These are phyloP conservation scores for Ormosia semicastrata DNA, from an alignment of 306 rosid species.

Conservation along the genomic window DNA sequence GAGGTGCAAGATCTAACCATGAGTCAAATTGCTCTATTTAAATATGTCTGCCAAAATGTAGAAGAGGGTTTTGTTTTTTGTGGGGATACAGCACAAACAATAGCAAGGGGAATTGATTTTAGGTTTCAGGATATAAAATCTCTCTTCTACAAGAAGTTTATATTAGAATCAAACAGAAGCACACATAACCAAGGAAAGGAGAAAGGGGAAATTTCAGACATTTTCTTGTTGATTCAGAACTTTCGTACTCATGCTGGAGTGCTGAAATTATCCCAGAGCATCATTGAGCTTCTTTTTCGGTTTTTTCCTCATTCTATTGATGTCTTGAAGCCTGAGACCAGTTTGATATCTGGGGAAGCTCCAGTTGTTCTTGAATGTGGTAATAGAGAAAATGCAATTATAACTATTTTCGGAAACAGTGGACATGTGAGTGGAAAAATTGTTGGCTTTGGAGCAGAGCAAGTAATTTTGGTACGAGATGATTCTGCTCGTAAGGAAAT, in stretches of 20 bases:
- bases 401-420: slow-evolving; percentile 62
- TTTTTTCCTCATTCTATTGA: slow-evolving; percentile 71
- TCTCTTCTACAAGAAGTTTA: slow-evolving; percentile 62
- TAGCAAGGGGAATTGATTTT: slow-evolving; percentile 81
- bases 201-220: slow-evolving; percentile 50
- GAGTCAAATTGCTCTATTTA: slow-evolving; percentile 77
- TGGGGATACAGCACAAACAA: slow-evolving; percentile 82
- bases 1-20: slow-evolving; percentile 84
- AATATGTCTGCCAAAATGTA: slow-evolving; percentile 58
- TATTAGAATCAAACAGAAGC: slow-evolving; percentile 35
- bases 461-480: slow-evolving; percentile 79
- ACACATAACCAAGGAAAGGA: slow-evolving; percentile 30
- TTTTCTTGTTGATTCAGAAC: slow-evolving; percentile 55
- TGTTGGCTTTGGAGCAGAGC: slow-evolving; percentile 83
- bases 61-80: slow-evolving; percentile 85
- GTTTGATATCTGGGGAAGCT: slow-evolving; percentile 66
- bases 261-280: slow-evolving; percentile 65
- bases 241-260: slow-evolving; percentile 80
- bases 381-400: slow-evolving; percentile 55
- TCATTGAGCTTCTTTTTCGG: slow-evolving; percentile 59
- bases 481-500: slow-evolving; percentile 51
- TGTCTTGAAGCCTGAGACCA: slow-evolving; percentile 64
- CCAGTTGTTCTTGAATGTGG: slow-evolving; percentile 61
- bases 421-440: slow-evolving; percentile 37
- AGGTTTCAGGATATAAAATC: slow-evolving; percentile 66